Conservation (phyloP, 2,329 filamentous ascomycete species). For the Orbilia brochopaga region DNA sequence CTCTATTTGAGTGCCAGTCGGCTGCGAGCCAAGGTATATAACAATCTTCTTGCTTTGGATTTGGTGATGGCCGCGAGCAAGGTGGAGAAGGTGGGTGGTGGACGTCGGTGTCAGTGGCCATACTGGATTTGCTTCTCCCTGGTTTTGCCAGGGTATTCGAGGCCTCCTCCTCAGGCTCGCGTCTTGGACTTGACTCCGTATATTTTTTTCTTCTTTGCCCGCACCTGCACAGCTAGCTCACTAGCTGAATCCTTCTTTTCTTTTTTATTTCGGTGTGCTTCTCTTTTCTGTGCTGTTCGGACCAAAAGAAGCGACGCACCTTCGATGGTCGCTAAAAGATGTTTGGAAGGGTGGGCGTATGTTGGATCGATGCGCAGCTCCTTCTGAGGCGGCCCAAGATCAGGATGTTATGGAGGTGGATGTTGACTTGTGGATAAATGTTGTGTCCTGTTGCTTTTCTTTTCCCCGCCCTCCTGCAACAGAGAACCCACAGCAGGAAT, state of each 20-base stretch:
- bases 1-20: slow-evolving; percentile 49
- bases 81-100: slow-evolving; percentile 21
- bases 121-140: slow-evolving; percentile 35
- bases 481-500: slow-evolving; percentile 10
- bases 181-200: slow-evolving; percentile 14
- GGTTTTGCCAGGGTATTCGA: background rate
- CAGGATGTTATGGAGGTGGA: slow-evolving; percentile 40
- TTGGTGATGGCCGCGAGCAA: slow-evolving; percentile 25
- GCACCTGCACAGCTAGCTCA: slow-evolving; percentile 18
- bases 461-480: slow-evolving; percentile 23
- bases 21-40: slow-evolving; percentile 42
- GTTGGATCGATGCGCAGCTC: slow-evolving; percentile 29
- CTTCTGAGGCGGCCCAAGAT: slow-evolving; percentile 31
- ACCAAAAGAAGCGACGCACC: slow-evolving; percentile 21
- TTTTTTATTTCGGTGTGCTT: slow-evolving; percentile 29
- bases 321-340: slow-evolving; percentile 32
- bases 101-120: slow-evolving; percentile 26
- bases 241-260: slow-evolving; percentile 19
- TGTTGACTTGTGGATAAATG: slow-evolving; percentile 44
- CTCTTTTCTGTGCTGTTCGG: slow-evolving; percentile 16
- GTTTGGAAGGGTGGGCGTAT: slow-evolving; percentile 39
- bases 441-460: slow-evolving; percentile 29
- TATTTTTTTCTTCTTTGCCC: slow-evolving; percentile 31
- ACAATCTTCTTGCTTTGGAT: slow-evolving; percentile 28
- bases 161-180: no score